A percentile compares a stretch with the other conserved stretches of the same genome.
These are phyloP conservation scores for Hemisphaericaspora lyxosophila DNA, from an alignment of 1,139 yeast genomes.

Conservation along the genomic window DNA sequence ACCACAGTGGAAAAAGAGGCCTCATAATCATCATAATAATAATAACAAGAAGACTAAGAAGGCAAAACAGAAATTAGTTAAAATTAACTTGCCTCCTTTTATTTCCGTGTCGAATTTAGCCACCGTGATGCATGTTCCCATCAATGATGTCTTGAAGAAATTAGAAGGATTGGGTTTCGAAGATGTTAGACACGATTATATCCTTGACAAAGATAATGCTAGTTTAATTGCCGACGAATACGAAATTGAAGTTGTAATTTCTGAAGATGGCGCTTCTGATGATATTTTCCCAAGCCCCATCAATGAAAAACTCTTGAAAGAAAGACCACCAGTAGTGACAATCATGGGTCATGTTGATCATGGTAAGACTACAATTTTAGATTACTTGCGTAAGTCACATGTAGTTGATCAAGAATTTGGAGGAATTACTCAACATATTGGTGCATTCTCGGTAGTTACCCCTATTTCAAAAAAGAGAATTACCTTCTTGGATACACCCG, in stretches of 20 bases:
- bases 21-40: too few species aligned
- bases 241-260: constrained; percentile 66
- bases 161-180: constrained; percentile 74
- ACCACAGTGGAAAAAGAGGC: too few species aligned
- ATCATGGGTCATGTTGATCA: constrained; percentile 99
- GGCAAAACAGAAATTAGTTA: constrained; percentile 22
- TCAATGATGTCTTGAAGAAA: constrained; percentile 56
- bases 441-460: constrained; percentile 87
- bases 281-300: constrained; percentile 55
- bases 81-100: constrained; percentile 66
- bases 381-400: constrained; percentile 77
- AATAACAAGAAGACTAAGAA: constrained; percentile 12
- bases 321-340: constrained; percentile 91
- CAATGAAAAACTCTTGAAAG: constrained; percentile 46
- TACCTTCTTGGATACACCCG: constrained; percentile 95
- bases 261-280: constrained; percentile 54
- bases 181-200: constrained; percentile 71
- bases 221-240: constrained; percentile 85
- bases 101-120: constrained; percentile 77
- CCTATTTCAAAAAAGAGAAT: constrained; percentile 73
- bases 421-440: constrained; percentile 97
- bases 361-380: constrained; percentile 93
- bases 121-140: constrained; percentile 63
- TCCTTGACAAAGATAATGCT: constrained; percentile 84
- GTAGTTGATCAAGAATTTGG: constrained; percentile 88